Evolutionary conservation across 345 rosid species (phyloP).

Genomic region (Eucalyptus rudis): DNA sequence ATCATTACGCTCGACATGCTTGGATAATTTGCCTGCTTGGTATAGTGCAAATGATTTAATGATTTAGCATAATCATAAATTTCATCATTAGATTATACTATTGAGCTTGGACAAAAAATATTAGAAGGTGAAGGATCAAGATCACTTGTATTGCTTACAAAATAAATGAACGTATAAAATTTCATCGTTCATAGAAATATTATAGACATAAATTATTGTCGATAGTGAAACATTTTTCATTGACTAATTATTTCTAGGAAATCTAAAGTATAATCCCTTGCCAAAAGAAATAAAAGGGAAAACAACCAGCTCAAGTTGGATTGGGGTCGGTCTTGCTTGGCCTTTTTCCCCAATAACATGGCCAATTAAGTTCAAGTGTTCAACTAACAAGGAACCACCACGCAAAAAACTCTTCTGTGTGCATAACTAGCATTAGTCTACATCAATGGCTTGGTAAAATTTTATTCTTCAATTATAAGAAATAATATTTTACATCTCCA

Average conservation of each 20-base stretch:
- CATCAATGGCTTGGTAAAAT: background rate
- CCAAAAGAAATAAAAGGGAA: background rate
- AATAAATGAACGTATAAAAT: background rate
- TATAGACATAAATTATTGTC: background rate
- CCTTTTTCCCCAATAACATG: background rate
- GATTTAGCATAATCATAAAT: background rate
- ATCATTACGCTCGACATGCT: background rate
- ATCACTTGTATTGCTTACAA: background rate
- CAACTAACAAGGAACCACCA: background rate
- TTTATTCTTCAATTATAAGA: background rate
- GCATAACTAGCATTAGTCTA: background rate
- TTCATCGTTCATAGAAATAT: fast-evolving
- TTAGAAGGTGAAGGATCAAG: background rate
- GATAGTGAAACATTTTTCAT: background rate
- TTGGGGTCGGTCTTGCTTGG: background rate
- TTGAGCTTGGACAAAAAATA: background rate
- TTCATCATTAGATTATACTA: background rate
- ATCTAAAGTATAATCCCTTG: background rate
- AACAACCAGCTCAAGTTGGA: background rate
- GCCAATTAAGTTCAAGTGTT: background rate
- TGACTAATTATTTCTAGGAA: background rate
- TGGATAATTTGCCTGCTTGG: background rate
- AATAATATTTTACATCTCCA: background rate
- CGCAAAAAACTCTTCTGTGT: background rate
- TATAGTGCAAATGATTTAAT: background rate